Conservation (phyloP, 129 eudicot genomes). For the Flaveria linearis region DNA sequence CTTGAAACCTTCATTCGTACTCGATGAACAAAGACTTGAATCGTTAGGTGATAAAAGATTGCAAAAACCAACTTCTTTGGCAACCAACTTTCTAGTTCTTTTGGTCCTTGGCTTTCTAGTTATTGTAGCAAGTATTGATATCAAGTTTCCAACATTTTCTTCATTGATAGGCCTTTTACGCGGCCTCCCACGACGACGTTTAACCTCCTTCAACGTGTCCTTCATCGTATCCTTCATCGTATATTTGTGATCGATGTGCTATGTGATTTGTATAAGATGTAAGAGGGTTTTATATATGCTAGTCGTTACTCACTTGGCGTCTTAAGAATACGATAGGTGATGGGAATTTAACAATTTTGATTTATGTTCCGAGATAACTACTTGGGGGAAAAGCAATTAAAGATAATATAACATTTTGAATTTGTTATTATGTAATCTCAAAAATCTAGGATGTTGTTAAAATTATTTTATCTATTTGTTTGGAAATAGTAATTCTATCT, state of each 20-base stretch:
- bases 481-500: too few species aligned
- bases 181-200: conserved; percentile 26
- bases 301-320: too few species aligned
- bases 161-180: conserved; percentile 14
- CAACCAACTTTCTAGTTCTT: neutral
- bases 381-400: too few species aligned
- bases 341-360: too few species aligned
- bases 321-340: too few species aligned
- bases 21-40: neutral
- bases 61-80: neutral
- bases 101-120: conserved; percentile 18
- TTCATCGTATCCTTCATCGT: neutral
- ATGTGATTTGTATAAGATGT: neutral
- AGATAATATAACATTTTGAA: too few species aligned
- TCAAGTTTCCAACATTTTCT: neutral
- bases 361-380: too few species aligned
- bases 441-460: too few species aligned
- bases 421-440: too few species aligned
- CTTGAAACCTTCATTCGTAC: neutral
- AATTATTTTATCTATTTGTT: too few species aligned
- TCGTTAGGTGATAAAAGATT: neutral
- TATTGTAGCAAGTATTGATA: neutral
- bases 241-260: neutral
- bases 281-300: neutral
- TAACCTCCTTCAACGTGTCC: neutral